Evolutionary conservation across 139 green algal genomes (phyloP).

Genomic region (Chlamydomonas sphaeroides): DNA sequence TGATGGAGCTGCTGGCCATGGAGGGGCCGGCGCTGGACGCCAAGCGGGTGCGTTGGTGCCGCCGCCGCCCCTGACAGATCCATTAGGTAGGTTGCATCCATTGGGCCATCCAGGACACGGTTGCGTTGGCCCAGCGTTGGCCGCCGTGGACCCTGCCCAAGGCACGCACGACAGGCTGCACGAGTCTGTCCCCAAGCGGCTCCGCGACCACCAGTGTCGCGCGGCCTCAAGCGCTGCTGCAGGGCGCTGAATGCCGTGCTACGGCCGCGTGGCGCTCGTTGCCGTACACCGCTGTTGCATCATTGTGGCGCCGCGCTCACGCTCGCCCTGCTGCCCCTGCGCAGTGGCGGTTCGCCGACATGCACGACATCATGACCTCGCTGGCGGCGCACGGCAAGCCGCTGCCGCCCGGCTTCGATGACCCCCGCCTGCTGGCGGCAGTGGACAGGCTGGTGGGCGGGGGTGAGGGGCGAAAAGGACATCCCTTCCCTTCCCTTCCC

Average conservation of each 20-base stretch:
- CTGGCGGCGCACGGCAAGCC: constrained; percentile 69
- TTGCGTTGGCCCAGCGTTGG: no score
- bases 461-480: background rate
- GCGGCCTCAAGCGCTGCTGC: background rate
- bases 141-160: no score
- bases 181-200: no score
- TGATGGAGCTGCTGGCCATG: constrained; percentile 14
- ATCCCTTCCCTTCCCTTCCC: background rate
- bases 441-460: constrained; percentile 49
- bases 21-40: background rate
- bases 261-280: no score
- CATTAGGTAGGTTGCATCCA: no score
- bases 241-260: background rate
- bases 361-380: constrained; percentile 73
- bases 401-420: constrained; percentile 46
- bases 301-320: no score
- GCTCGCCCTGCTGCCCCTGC: background rate
- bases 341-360: constrained; percentile 24
- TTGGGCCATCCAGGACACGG: no score
- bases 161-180: no score
- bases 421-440: constrained; percentile 14
- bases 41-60: background rate
- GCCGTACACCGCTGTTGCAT: no score
- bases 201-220: background rate
- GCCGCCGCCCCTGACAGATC: no score